Conservation (phyloP, 768 basidiomycete species). For the Boletus coccyginus region DNA sequence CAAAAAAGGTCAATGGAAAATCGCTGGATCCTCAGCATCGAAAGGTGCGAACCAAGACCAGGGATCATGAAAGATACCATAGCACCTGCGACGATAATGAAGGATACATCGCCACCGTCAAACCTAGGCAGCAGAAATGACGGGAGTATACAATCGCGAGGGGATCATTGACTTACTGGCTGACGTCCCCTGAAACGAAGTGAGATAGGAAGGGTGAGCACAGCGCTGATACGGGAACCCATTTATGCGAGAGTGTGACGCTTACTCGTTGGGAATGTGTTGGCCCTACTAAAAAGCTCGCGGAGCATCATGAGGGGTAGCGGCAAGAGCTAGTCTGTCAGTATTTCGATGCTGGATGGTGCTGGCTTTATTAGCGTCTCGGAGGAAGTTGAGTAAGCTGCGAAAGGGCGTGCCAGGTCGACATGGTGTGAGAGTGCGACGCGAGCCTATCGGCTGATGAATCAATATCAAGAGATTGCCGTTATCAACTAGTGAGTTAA, state of each 20-base stretch:
- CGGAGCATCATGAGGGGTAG: conserved; percentile 9
- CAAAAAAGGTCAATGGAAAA: background rate
- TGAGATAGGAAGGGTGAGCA: conserved; percentile 9
- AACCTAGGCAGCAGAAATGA: conserved; percentile 41
- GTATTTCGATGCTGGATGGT: background rate
- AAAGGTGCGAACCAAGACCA: conserved; percentile 51
- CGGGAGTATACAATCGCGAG: background rate
- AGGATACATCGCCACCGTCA: conserved; percentile 68
- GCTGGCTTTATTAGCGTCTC: background rate
- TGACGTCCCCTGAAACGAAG: conserved; percentile 17
- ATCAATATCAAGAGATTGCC: too few species aligned
- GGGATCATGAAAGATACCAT: conserved; percentile 80
- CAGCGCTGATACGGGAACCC: background rate
- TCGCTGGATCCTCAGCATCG: background rate
- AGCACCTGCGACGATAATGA: conserved; percentile 64
- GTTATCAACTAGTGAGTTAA: too few species aligned
- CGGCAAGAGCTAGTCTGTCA: background rate
- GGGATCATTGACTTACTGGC: conserved; percentile 26
- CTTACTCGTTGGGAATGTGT: conserved; percentile 15
- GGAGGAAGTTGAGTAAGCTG: background rate
- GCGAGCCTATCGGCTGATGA: too few species aligned
- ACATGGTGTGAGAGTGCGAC: too few species aligned
- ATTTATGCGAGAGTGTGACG: background rate
- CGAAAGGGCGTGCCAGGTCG: background rate
- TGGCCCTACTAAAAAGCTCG: background rate